These are phyloP conservation scores for Aotearoamyces nothofagi DNA, from an alignment of 2,329 filamentous ascomycete species.

Conservation along the genomic window DNA sequence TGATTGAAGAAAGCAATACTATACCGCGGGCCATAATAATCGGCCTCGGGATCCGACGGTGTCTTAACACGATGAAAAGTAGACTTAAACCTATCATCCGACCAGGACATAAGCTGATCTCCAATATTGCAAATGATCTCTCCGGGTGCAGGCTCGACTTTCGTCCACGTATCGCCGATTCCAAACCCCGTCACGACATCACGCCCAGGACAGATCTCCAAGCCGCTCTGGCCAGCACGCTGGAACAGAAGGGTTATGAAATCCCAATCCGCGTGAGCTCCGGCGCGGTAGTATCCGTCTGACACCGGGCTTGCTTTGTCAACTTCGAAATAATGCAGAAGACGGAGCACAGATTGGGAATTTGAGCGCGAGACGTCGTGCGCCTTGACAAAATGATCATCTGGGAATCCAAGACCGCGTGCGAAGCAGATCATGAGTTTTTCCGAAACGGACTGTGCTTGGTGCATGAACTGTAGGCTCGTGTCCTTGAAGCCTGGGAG, in stretches of 20 bases:
- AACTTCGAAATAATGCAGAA: slow-evolving; percentile 38
- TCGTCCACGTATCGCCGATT: slow-evolving; percentile 45
- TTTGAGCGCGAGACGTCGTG: slow-evolving; percentile 32
- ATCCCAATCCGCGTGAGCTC: slow-evolving; percentile 49
- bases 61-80: slow-evolving; percentile 51
- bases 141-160: slow-evolving; percentile 35
- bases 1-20: slow-evolving; percentile 55
- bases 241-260: slow-evolving; percentile 49
- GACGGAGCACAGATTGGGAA: slow-evolving; percentile 34
- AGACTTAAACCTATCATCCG: slow-evolving; percentile 51
- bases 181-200: slow-evolving; percentile 44
- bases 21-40: slow-evolving; percentile 44
- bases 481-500: slow-evolving; percentile 39
- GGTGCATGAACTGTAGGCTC: slow-evolving; percentile 18
- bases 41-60: slow-evolving; percentile 31
- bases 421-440: slow-evolving; percentile 40
- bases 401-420: slow-evolving; percentile 32
- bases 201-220: slow-evolving; percentile 50
- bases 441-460: slow-evolving; percentile 29
- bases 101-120: slow-evolving; percentile 52
- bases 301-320: slow-evolving; percentile 17
- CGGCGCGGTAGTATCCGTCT: slow-evolving; percentile 39
- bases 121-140: slow-evolving; percentile 52
- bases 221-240: slow-evolving; percentile 38
- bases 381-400: slow-evolving; percentile 35